Evolutionary conservation across 345 rosid species (phyloP), one percentile per base, ranked within the genome.

Genomic region (Psidium friedrichsthalianum): DNA sequence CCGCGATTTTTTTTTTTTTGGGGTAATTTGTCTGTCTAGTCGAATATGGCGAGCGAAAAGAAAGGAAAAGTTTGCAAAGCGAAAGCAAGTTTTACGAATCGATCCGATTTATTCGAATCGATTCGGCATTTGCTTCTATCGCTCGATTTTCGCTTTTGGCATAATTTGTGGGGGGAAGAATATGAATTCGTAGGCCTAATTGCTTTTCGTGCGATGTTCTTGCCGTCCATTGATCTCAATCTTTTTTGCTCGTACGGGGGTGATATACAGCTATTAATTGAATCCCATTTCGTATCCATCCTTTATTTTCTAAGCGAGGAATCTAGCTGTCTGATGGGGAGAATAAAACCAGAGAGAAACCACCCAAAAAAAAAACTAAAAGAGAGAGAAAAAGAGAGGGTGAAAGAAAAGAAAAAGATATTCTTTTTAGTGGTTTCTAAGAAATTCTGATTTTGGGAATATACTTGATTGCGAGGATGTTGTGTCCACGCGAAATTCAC

Each of bases 371-470:
- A 51, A 82, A 25, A 36, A 64, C 15, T 0, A 20, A 14, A 5
- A 52, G 20, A 16, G 11, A 52, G 24, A 42, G 18, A 29, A 84
- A 51, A 44, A 47, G 21, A 16, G 15, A 16, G 22, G 22, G 74
- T 14, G 32, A 25, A 22, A 80, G 29, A 24, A 83, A 2, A 29
- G 24, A 85, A 58, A 25, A 80, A 55, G 78, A 85, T 87, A 84
- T 86, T 83, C 82, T 47, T 54, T 76, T 74, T 51, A 86, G 82
- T 87, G 89, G 86, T 57, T 53, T 56, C 81, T 18, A 83, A 87
- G 58, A 89, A 86, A 86, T 89, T 88, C 84, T 81, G 89, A 87
- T 89, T 87, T 83, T 69, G 88, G 86, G 91, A 89, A 90, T 90
- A 89, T 89, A 89, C 82, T 53, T 74, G 56, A 69, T 69, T 36